phyloP scores from a whole-genome alignment of 768 basidiomycete genomes.

The Austroboletus festivus region DNA sequence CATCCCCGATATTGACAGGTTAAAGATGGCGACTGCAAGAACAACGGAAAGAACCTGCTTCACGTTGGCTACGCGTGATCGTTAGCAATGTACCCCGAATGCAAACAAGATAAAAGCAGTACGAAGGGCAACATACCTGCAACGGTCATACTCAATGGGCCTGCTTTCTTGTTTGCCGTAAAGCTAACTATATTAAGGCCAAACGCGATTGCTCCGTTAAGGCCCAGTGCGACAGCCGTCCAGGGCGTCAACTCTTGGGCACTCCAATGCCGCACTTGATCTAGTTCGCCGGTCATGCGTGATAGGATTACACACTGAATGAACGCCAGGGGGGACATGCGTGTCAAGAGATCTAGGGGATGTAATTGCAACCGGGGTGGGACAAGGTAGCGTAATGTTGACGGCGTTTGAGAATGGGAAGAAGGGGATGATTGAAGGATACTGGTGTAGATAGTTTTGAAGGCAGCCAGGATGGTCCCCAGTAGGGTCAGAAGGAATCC shows the following conservation, averaged over 20 bases:
- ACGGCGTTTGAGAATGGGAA: conserved; percentile 7
- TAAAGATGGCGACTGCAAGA: conserved; percentile 79
- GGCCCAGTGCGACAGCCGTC: conserved; percentile 52
- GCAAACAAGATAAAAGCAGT: not conserved
- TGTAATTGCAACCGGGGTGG: conserved; percentile 47
- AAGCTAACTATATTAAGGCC: conserved; percentile 92
- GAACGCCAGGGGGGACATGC: conserved; percentile 91
- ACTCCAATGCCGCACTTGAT: conserved; percentile 49
- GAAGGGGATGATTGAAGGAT: conserved; percentile 54
- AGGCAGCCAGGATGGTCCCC: conserved; percentile 86
- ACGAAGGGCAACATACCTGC: conserved; percentile 52
- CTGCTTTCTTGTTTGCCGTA: conserved; percentile 90
- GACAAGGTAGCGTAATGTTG: conserved; percentile 21
- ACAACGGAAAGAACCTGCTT: conserved; percentile 92
- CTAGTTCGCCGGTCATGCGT: conserved; percentile 76
- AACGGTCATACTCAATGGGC: conserved; percentile 88
- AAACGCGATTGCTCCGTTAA: conserved; percentile 89
- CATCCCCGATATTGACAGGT: conserved; percentile 71
- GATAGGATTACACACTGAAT: conserved; percentile 81
- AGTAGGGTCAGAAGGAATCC: conserved; percentile 87
- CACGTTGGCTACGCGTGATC: conserved; percentile 63
- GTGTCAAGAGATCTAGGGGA: conserved; percentile 82
- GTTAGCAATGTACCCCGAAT: conserved; percentile 5
- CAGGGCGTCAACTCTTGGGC: conserved; percentile 36
- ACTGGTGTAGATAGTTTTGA: conserved; percentile 93